These are phyloP conservation scores for Alternaria sp. DNA, from an alignment of 2,329 filamentous ascomycete species.

Conservation along the genomic window DNA sequence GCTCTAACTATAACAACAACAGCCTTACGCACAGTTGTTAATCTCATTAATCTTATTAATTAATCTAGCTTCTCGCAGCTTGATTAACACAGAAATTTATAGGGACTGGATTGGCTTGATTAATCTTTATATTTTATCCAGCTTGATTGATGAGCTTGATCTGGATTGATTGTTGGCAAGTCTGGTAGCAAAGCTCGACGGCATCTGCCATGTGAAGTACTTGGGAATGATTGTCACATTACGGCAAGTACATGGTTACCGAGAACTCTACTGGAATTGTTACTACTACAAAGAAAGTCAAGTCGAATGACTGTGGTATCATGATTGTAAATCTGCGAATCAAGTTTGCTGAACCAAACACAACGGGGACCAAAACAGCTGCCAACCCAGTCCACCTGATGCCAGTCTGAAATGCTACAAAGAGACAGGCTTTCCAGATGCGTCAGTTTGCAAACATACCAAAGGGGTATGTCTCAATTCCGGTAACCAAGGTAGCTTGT, in stretches of 20 bases:
- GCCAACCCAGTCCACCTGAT: background rate
- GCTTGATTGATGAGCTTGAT: too few species aligned
- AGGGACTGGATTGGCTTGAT: too few species aligned
- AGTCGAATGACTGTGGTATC: conserved; percentile 18
- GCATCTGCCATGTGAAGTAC: background rate
- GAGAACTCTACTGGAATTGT: conserved; percentile 1
- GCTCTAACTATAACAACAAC: too few species aligned
- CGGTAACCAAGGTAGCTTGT: conserved; percentile 2
- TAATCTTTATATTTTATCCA: too few species aligned
- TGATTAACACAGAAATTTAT: too few species aligned
- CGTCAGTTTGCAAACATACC: conserved; percentile 6
- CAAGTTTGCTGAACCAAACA: conserved; percentile 3
- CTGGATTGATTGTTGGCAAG: too few species aligned
- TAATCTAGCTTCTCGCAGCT: too few species aligned
- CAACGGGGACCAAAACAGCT: background rate
- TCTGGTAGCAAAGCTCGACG: background rate
- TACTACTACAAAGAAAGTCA: conserved; percentile 12
- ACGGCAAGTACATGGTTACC: background rate
- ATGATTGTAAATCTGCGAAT: conserved; percentile 7
- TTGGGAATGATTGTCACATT: background rate
- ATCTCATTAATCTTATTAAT: too few species aligned
- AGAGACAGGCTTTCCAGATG: background rate
- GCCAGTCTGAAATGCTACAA: background rate
- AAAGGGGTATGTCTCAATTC: background rate
- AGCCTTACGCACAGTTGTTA: too few species aligned